Evolutionary conservation across 1,139 yeast genomes (phyloP), one percentile per base, ranked within the genome.

Genomic region (Kodamaea arcana): DNA sequence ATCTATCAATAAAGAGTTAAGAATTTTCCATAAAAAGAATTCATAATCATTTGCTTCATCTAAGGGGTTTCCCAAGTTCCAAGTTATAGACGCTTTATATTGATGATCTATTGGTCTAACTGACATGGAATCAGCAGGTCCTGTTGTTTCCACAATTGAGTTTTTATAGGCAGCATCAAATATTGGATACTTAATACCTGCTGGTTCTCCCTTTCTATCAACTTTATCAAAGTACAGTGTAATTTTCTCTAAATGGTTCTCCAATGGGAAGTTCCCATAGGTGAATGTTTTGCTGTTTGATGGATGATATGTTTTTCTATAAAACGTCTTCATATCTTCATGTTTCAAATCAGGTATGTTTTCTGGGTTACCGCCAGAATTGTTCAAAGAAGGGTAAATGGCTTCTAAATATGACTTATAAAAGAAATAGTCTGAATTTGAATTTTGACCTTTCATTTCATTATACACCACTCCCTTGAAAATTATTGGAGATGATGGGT

Each of bases 381-480:
- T 87, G 50, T 87, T 75, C 46, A 92, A 65, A 9, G 88, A 73
- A 2, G 95, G 92, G 51, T 87, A 92, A 12, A 90, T 73, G n/a
- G 88, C 65, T 56, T 86, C 85, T 54, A 85, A 88, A 62, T 81
- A 92, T 45, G 81, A 78, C 48, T 83, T 85, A 75, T 88, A 90
- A 56, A 75, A 88, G 48, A 82, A 74, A 56, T 92, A 94, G 4
- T 90, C 78, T 0, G 96, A 78, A 54, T 87, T 92, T 1, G 96
- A 84, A 52, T 87, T 78, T 61, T 92, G 97, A 4, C 99, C 99
- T 59, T 94, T 92, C 99, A 92, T 92, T 62, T 92, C 99, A 54
- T 92, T 92, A 58, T 84, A 92, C 2, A 92, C 99, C 23, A 92
- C 98, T 26, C 99, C 99, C 60, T 92, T 92, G 56, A 86, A 87